A percentile compares a stretch with the other conserved stretches of the same genome.
phyloP scores from a whole-genome alignment of 441 rosid genomes.

The Populus hybrid region DNA sequence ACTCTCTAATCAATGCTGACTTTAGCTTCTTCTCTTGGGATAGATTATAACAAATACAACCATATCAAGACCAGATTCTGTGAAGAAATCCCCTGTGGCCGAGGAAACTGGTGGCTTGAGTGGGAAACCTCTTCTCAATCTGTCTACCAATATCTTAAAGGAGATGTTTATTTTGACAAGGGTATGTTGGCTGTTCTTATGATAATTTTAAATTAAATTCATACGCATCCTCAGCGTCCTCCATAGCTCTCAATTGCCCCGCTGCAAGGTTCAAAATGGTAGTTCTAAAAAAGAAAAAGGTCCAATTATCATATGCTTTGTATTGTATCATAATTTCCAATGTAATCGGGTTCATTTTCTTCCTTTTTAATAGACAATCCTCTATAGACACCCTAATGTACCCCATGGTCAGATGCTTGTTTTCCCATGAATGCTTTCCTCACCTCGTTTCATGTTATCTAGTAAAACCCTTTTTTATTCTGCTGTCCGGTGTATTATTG shows the following conservation, averaged over 20 bases:
- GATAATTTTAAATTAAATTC: not conserved
- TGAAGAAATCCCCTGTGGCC: slow-evolving; percentile 44
- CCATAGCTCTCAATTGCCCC: not conserved
- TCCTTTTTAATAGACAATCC: not conserved
- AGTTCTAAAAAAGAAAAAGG: not conserved
- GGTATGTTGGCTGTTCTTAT: slow-evolving; percentile 44
- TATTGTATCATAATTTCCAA: not conserved
- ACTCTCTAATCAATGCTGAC: not conserved
- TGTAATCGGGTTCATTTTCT: not conserved
- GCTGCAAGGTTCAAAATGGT: not conserved
- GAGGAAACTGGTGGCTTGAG: slow-evolving; percentile 88
- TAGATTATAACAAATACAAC: slow-evolving; percentile 95
- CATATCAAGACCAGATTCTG: slow-evolving; percentile 77
- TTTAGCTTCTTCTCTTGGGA: slow-evolving; percentile 18
- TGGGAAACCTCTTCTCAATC: slow-evolving; percentile 76
- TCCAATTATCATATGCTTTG: not conserved
- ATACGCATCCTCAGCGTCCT: not conserved
- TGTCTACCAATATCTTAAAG: slow-evolving; percentile 68
- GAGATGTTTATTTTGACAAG: slow-evolving; percentile 90
- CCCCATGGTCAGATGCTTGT: not conserved
- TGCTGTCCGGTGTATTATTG: not conserved
- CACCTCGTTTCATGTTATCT: not conserved
- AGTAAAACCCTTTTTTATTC: not conserved
- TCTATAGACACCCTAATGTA: not conserved
- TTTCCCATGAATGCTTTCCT: not conserved